A percentile compares a stretch with the other conserved stretches of the same genome.
Conservation (phyloP, 2,329 filamentous ascomycete species). For the Aspergillus oerlinghausenensis region DNA sequence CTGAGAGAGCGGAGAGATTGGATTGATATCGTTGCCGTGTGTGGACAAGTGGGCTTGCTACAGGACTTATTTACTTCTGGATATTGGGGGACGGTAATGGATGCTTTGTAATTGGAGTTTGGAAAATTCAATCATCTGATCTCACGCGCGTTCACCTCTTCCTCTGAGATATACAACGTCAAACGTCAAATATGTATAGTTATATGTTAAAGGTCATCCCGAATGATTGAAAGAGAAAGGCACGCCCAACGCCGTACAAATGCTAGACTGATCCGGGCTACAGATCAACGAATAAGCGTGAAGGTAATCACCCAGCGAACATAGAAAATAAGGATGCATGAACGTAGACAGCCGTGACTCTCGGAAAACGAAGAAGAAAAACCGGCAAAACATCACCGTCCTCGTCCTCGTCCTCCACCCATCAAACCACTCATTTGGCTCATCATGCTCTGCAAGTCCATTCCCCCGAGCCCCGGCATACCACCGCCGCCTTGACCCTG, state of each 20-base stretch:
- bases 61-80: neutral
- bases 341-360: neutral
- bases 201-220: neutral
- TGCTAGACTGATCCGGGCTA: slow-evolving; percentile 1
- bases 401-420: slow-evolving; percentile 31
- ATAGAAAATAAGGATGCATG: slow-evolving; percentile 2
- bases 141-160: neutral
- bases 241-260: slow-evolving; percentile 18
- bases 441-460: slow-evolving; percentile 68
- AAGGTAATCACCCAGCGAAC: slow-evolving; percentile 12
- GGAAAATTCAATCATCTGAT: neutral
- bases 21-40: slow-evolving; percentile 2
- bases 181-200: neutral
- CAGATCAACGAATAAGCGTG: slow-evolving; percentile 9
- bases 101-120: neutral
- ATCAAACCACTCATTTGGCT: slow-evolving; percentile 67
- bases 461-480: slow-evolving; percentile 56
- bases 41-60: neutral
- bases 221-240: neutral
- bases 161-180: neutral
- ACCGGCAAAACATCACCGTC: slow-evolving; percentile 18
- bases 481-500: slow-evolving; percentile 67
- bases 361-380: slow-evolving; percentile 4
- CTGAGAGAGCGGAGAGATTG: slow-evolving; percentile 16
- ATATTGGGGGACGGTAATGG: neutral